These are phyloP conservation scores for Rickenella mellea DNA, from an alignment of 768 basidiomycete species.

Conservation along the genomic window DNA sequence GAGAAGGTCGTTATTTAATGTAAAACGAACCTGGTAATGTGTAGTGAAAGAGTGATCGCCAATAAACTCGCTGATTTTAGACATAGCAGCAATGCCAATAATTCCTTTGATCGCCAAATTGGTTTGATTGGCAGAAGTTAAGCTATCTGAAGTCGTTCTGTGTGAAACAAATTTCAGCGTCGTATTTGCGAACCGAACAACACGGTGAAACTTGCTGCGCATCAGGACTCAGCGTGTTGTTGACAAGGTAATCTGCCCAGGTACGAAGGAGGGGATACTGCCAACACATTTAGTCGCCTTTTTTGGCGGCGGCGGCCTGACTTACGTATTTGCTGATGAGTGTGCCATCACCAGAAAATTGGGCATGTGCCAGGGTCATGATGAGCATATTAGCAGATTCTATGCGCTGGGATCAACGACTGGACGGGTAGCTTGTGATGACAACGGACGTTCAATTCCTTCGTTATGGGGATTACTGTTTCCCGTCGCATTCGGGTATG, in stretches of 20 bases:
- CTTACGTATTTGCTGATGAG: conserved; percentile 14
- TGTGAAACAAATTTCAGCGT: too few relatives aligned
- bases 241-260: conserved; percentile 57
- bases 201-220: too few relatives aligned
- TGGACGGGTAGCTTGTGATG: background rate
- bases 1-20: too few relatives aligned
- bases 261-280: conserved; percentile 45
- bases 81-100: conserved; percentile 33
- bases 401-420: too few relatives aligned
- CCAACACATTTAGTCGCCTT: background rate
- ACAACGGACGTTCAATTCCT: background rate
- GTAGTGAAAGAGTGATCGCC: background rate
- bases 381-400: conserved; percentile 40
- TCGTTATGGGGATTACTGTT: too few relatives aligned
- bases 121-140: conserved; percentile 31
- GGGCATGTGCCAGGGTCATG: conserved; percentile 20
- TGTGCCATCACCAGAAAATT: conserved; percentile 14
- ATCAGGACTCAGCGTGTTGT: conserved; percentile 32
- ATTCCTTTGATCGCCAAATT: conserved; percentile 38
- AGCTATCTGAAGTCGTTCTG: conserved; percentile 29
- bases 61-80: conserved; percentile 15
- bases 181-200: too few relatives aligned
- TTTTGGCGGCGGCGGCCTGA: conserved; percentile 1
- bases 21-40: too few relatives aligned
- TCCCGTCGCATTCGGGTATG: background rate